Conservation (phyloP, 2,329 filamentous ascomycete genomes). For the Ambrosiella cleistominuta region DNA sequence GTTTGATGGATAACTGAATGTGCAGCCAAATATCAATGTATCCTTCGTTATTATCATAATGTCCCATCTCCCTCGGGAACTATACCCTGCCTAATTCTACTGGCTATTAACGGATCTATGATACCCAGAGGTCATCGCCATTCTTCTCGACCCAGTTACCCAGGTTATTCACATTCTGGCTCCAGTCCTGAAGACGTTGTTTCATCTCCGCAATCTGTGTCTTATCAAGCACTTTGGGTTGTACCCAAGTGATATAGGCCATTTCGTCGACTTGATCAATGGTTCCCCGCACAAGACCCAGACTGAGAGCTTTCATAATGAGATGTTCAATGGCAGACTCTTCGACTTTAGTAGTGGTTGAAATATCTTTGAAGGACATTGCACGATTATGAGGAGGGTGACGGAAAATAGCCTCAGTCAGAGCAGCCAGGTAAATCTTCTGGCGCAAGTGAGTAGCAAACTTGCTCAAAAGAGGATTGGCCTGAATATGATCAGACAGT, state of each 20-base stretch:
- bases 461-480: slow-evolving; percentile 60
- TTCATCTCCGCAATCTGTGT: slow-evolving; percentile 90
- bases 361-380: slow-evolving; percentile 80
- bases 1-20: not conserved
- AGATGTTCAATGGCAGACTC: slow-evolving; percentile 90
- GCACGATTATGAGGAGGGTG: slow-evolving; percentile 87
- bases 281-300: slow-evolving; percentile 74
- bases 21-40: not conserved
- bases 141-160: slow-evolving; percentile 93
- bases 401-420: slow-evolving; percentile 92
- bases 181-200: slow-evolving; percentile 77
- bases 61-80: not conserved
- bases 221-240: slow-evolving; percentile 94
- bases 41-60: slow-evolving; percentile 10
- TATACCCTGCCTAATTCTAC: not conserved
- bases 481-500: slow-evolving; percentile 61
- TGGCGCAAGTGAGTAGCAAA: slow-evolving; percentile 78
- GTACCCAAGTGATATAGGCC: slow-evolving; percentile 94
- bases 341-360: slow-evolving; percentile 79
- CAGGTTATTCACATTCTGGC: slow-evolving; percentile 84
- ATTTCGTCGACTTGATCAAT: slow-evolving; percentile 94
- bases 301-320: slow-evolving; percentile 95
- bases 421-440: slow-evolving; percentile 91
- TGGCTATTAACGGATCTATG: slow-evolving; percentile 27
- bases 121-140: slow-evolving; percentile 91